Percentiles rank a stretch among this genome's conserved stretches.
Conservation (phyloP, 192 early-diverging fungal species). For the Podila epicladia region DNA sequence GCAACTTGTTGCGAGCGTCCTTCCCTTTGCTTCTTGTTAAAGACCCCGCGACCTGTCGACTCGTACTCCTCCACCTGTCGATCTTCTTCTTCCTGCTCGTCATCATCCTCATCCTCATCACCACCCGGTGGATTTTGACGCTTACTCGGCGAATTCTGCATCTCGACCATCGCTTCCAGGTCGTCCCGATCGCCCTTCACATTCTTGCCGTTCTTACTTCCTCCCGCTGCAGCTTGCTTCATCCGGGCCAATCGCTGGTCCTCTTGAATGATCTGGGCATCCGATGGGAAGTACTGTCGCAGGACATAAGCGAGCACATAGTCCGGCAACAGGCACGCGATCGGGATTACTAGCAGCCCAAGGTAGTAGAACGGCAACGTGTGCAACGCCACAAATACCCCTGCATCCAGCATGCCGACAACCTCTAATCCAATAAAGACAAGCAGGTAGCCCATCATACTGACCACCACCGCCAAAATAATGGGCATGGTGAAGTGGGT, state of each 20-base stretch:
- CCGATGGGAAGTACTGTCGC: constrained; percentile 41
- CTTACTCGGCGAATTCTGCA: constrained; percentile 7
- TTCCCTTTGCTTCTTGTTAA: too few species aligned
- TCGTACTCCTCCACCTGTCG: not conserved
- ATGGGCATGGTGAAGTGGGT: constrained; percentile 42
- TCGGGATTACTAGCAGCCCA: constrained; percentile 35
- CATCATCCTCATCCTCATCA: not conserved
- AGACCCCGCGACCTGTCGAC: not conserved
- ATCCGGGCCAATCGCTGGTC: constrained; percentile 30
- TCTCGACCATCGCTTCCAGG: constrained; percentile 45
- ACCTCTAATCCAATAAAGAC: constrained; percentile 41
- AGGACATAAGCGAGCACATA: constrained; percentile 20
- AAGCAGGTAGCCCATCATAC: constrained; percentile 35
- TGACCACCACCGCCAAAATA: constrained; percentile 25
- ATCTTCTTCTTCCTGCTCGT: constrained; percentile 12
- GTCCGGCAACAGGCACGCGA: constrained; percentile 42
- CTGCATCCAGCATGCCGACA: constrained; percentile 21
- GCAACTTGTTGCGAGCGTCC: too few species aligned
- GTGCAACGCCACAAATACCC: constrained; percentile 31
- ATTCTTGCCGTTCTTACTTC: constrained; percentile 15
- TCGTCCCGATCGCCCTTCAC: constrained; percentile 23
- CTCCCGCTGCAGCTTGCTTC: not conserved
- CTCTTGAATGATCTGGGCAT: constrained; percentile 49
- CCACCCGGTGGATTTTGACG: not conserved
- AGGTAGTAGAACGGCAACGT: constrained; percentile 41